Base-by-base conservation (phyloP, 1,284 basidiomycete genomes). In the Fomitiporia mediterranea region DNA sequence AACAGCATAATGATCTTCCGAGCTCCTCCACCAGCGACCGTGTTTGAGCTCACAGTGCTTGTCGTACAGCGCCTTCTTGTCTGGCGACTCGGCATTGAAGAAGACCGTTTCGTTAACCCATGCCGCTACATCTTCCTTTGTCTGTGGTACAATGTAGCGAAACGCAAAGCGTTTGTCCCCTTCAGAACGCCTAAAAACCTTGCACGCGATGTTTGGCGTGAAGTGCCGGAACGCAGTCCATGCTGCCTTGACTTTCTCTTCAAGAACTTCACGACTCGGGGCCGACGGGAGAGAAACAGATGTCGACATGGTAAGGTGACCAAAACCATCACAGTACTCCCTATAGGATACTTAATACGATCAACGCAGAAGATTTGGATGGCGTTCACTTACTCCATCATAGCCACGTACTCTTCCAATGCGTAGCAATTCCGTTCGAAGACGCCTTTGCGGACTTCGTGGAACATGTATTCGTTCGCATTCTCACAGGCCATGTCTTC, bases 41-140 rank as follows among this genome's bases (percentile, higher is more conserved):
- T 55, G 35, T 34, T 55, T 55, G 15, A 55, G 37, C 37, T 8
- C 37, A 30, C 53, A 42, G 38, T 55, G 46, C 28, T 40, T 49
- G n/a, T 55, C 46, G 30, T 55, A 55, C 46, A 55, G 11, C 2
- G 28, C 21, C n/a, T n/a, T n/a, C 11, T 9, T 23, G 8, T 43
- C 23, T 8, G 3, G 13, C n/a, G 19, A 19, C 23, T 34, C 25
- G 1, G 40, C 38, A 15, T 23, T 30, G 38, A 52, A 42, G 25
- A 52, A 27, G 19, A 52, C 19, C 17, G 51, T 40, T n/a, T 52
- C 19, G 8, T 40, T 27, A 19, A 35, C 21, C 51, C 51, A 52
- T 28, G 38, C 27, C 25, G 40, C 19, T 19, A 42, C 51, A n/a
- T 52, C 51, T 17, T 52, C 25, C 19, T 28, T 5, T 11, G 38